Base-by-base conservation (phyloP, 805 yeast species). In the Teunomyces pallodes region DNA sequence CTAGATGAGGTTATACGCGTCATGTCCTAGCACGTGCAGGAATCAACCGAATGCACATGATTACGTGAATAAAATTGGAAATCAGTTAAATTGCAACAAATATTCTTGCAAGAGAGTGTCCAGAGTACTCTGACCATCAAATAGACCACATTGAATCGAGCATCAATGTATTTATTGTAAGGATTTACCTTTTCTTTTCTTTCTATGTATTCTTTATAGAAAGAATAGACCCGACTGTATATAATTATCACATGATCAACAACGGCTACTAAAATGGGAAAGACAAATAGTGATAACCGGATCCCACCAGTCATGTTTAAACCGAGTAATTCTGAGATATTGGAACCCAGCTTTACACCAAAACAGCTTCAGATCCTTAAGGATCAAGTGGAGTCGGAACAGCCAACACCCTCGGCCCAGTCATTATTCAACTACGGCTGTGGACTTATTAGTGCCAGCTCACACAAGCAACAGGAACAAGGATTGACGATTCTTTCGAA, bases 391-490 rank as follows among this genome's bases (percentile, higher is more conserved):
- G 80, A 82, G 26, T 74, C 85, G 1, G 98, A 94, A 63, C 84
- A 87, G 29, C 96, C 94, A 4, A 73, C 78, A 35, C 90, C 89
- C 0, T 77, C 91, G 0, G 77, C 87, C 0, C 97, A 90, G 65
- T 85, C 97, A 2, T 80, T 83, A 49, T 94, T 94, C 77, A 94
- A 95, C 67, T 88, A 87, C 58, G 96, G 97, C 0, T 94, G 99
- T 99, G 99, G 95, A 3, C 73, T 94, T 44, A 81, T 95, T 53
- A 91, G 90, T 64, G 83, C 96, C 1, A 62, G 66, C 44, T 74
- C 76, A 43, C 72, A 75, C 17, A 76, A 74, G 35, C 86, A 87
- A 52, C 95, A 88, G 60, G 77, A 86, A 56, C 75, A 85, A 44
- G 99, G 98, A 0, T 82, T 94, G 13, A 83, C 81, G 46, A 74